A percentile compares a stretch with the other conserved stretches of the same genome.
Conservation (phyloP, 768 basidiomycete genomes). For the Auricularia auricula-judae region DNA sequence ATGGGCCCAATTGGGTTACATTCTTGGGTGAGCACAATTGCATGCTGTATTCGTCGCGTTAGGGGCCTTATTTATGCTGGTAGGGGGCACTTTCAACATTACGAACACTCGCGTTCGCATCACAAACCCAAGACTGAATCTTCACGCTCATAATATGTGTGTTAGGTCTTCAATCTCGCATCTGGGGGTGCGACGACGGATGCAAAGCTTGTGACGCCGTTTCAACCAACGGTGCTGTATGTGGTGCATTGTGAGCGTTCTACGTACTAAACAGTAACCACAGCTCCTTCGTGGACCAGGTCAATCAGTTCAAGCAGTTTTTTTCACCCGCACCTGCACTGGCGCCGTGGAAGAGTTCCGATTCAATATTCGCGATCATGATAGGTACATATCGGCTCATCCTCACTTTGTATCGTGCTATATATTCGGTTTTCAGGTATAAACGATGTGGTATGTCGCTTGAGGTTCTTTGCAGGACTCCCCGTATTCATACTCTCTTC, state of each 20-base stretch:
- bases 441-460: neutral
- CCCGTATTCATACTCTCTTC: neutral
- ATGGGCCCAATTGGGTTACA: conserved; percentile 54
- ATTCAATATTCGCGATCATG: conserved; percentile 26
- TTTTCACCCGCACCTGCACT: conserved; percentile 21
- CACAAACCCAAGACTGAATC: too few species aligned
- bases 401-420: neutral
- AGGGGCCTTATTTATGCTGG: neutral
- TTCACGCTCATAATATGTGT: conserved; percentile 11
- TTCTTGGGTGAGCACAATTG: conserved; percentile 29
- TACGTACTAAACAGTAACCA: neutral
- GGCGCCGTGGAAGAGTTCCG: conserved; percentile 21
- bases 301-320: conserved; percentile 18
- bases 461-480: neutral
- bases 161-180: conserved; percentile 34
- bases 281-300: conserved; percentile 26
- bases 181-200: conserved; percentile 29
- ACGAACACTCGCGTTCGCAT: too few species aligned
- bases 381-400: conserved; percentile 25
- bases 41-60: too few species aligned
- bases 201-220: conserved; percentile 26
- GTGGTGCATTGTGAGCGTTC: too few species aligned
- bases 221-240: conserved; percentile 21
- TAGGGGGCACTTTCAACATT: too few species aligned
- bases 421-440: neutral